These are phyloP conservation scores for Trichoderma arundinaceum DNA, from an alignment of 2,329 filamentous ascomycete genomes.

Conservation along the genomic window DNA sequence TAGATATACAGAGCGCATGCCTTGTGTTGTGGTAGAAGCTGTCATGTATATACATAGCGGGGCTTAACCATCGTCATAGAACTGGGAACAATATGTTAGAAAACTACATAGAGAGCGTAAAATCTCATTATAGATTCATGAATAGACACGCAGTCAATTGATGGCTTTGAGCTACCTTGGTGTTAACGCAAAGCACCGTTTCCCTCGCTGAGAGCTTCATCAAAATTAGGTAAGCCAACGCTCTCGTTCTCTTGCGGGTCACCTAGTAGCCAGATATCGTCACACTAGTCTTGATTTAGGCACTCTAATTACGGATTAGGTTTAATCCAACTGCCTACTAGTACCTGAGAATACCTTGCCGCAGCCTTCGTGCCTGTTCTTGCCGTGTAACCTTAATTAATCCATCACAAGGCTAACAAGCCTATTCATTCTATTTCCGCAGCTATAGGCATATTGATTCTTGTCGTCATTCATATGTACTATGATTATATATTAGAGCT, in stretches of 20 bases:
- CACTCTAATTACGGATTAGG: background rate
- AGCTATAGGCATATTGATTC: background rate
- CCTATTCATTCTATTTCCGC: background rate
- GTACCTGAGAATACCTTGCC: background rate
- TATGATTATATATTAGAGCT: background rate
- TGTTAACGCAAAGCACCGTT: background rate
- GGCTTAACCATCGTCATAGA: background rate
- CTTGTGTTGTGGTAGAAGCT: background rate
- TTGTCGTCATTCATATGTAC: background rate
- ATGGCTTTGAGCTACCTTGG: background rate
- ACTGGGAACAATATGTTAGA: background rate
- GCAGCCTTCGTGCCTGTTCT: background rate
- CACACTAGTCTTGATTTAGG: background rate
- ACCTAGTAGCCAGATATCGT: background rate
- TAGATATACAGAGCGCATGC: background rate
- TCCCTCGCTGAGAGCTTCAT: background rate
- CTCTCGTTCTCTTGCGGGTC: too few relatives aligned
- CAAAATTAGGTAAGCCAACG: too few relatives aligned
- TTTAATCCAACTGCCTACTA: background rate
- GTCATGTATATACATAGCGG: background rate
- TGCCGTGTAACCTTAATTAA: conserved; percentile 13
- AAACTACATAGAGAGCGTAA: background rate
- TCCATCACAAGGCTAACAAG: background rate
- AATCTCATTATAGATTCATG: background rate
- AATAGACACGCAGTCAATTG: background rate